Base-by-base conservation (phyloP, 1,139 yeast species). In the Suhomyces bokatorum region DNA sequence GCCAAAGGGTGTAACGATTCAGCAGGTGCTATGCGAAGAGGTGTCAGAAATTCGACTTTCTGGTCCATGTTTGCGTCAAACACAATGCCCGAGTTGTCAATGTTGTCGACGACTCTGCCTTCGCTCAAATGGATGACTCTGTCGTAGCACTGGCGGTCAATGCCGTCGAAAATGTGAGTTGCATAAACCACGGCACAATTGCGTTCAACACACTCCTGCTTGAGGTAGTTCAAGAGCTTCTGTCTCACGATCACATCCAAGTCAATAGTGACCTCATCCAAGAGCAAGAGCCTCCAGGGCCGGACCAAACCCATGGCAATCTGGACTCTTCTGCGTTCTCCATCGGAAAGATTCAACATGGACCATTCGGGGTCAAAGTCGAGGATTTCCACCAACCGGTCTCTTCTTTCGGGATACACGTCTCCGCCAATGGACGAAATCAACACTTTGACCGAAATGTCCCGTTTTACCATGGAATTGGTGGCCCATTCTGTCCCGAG, bases 401-500 rank as follows among this genome's bases (percentile, higher is more conserved):
- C 93, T 44, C 97, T 75, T 56, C 98, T 77, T 27, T 85, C 93
- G 0, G 81, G 75, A 58, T 68, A 88, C 12, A 70, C 70, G 39
- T 82, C 84, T 8, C 96, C 96, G 0, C 99, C 99, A 49, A 93
- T 81, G 16, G 95, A 85, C 15, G 85, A 77, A 37, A 93, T 77
- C 50, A 93, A 71, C 36, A 87, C 79, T 24, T 83, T 76, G 7
- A 93, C 97, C 0, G 95, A 89, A 46, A 93, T 87, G 62, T 93
- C 99, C 52, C 97, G 74, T 57, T 91, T 83, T 3, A 91, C 95
- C 39, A 90, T 83, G 16, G 91, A 88, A 66, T 90, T 93, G 43
- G 87, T 81, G 7, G 97, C 97, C 99, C 99, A 93, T 62, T 93
- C 99, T 0, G 98, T 93, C 3, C 99, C 99, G 39, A 93, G 70